A percentile compares a stretch with the other conserved stretches of the same genome.
Evolutionary conservation across 108 stramenopile species (phyloP).

Genomic region (Epithemia pelagica): DNA sequence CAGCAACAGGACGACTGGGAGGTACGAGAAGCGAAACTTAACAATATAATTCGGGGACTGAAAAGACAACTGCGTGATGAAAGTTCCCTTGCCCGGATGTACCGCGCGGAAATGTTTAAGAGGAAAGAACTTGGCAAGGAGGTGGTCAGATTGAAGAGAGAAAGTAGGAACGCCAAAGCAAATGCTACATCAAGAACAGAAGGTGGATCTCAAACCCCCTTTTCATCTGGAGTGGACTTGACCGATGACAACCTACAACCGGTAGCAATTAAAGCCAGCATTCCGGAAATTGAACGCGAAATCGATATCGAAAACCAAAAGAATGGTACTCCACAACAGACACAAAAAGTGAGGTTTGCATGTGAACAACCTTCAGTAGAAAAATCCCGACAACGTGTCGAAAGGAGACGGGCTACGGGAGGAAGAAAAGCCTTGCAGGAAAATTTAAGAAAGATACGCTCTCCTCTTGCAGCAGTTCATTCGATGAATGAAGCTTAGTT

Average conservation of each 20-base stretch:
- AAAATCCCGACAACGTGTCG: constrained; percentile 1
- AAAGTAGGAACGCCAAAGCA: too few relatives aligned
- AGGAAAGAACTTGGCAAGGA: neutral
- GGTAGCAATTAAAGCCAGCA: too few relatives aligned
- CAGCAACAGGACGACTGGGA: constrained; percentile 28
- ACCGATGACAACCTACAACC: too few relatives aligned
- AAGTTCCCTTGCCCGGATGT: neutral
- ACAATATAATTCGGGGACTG: constrained; percentile 23
- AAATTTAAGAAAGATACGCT: constrained; percentile 33
- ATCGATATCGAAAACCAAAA: neutral
- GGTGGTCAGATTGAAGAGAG: neutral
- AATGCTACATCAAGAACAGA: too few relatives aligned
- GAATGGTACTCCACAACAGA: constrained; percentile 2
- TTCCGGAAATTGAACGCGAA: too few relatives aligned
- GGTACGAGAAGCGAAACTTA: constrained; percentile 23
- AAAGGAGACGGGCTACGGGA: constrained; percentile 25
- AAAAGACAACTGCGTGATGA: constrained; percentile 27
- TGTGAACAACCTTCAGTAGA: neutral
- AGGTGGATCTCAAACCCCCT: too few relatives aligned
- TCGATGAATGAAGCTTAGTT: constrained; percentile 3
- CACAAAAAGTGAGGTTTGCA: neutral
- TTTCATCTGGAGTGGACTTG: too few relatives aligned
- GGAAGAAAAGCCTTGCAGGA: constrained; percentile 29
- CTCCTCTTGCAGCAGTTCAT: constrained; percentile 21
- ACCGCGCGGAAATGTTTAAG: neutral